Conservation (phyloP, 129 eudicot species). For the Centaurea solstitialis region DNA sequence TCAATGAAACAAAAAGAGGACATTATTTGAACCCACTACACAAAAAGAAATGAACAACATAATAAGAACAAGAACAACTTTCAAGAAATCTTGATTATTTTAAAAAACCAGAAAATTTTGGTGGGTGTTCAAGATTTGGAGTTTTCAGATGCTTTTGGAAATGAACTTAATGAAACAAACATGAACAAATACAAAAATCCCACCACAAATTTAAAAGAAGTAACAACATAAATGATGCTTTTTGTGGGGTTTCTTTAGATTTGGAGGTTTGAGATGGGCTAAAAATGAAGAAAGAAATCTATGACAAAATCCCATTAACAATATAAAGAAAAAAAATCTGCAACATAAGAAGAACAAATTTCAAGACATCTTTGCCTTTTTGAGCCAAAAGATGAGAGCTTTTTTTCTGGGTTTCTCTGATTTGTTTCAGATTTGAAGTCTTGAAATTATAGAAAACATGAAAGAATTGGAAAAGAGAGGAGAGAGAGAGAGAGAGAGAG, state of each 20-base stretch:
- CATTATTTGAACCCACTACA: neutral
- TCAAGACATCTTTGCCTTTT: constrained; percentile 27
- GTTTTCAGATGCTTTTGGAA: constrained; percentile 18
- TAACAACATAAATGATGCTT: constrained; percentile 9
- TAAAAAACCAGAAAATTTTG: neutral
- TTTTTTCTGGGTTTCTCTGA: constrained; percentile 33
- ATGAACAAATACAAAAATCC: neutral
- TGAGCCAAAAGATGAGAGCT: constrained; percentile 18
- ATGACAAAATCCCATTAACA: neutral
- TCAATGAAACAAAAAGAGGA: neutral
- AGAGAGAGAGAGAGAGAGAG: constrained; percentile 10
- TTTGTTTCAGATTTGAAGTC: constrained; percentile 33
- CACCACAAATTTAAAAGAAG: constrained; percentile 15
- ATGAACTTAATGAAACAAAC: constrained; percentile 9
- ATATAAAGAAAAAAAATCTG: neutral
- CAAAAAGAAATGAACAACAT: neutral
- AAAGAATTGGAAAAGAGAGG: neutral
- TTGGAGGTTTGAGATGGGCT: constrained; percentile 5
- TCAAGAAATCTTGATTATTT: constrained; percentile 23
- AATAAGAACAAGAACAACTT: neutral
- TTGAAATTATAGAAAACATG: neutral
- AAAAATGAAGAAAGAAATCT: neutral
- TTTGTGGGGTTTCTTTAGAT: neutral
- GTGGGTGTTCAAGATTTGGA: constrained; percentile 21
- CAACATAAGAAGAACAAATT: constrained; percentile 23